phyloP scores from a whole-genome alignment of 2,329 filamentous ascomycete species.

The Didymella segeticola region DNA sequence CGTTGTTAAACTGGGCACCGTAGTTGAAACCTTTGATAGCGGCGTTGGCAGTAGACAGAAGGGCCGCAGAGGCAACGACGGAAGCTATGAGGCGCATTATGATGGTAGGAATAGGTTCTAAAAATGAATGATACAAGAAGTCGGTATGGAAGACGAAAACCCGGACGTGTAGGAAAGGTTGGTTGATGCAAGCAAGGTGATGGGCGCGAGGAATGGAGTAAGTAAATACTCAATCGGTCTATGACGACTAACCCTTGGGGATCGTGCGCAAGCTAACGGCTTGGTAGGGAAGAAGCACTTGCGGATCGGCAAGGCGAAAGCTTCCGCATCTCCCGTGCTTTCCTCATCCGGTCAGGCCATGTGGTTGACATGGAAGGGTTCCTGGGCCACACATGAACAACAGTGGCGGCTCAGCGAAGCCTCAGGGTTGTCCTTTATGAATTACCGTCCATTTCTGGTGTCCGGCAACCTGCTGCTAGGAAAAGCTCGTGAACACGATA shows the following conservation, averaged over 20 bases:
- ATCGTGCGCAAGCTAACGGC: slow-evolving; percentile 25
- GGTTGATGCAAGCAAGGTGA: slow-evolving; percentile 3
- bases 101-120: slow-evolving; percentile 10
- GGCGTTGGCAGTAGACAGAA: slow-evolving; percentile 50
- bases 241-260: slow-evolving; percentile 28
- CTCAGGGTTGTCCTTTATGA: neutral
- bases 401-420: neutral
- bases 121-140: neutral
- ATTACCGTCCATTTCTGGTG: neutral
- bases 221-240: slow-evolving; percentile 24
- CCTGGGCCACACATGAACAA: neutral
- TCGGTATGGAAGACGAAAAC: slow-evolving; percentile 1
- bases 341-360: slow-evolving; percentile 12
- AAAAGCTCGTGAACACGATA: slow-evolving; percentile 17
- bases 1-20: slow-evolving; percentile 67
- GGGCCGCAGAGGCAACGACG: slow-evolving; percentile 46
- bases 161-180: neutral
- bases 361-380: slow-evolving; percentile 5
- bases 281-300: slow-evolving; percentile 21
- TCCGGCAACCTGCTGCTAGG: neutral
- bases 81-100: slow-evolving; percentile 46
- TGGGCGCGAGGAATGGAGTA: slow-evolving; percentile 10
- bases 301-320: slow-evolving; percentile 19
- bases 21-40: slow-evolving; percentile 73
- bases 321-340: slow-evolving; percentile 20